These are phyloP conservation scores for Solanum microdontum DNA, from an alignment of 257 asterid genomes.

Conservation along the genomic window DNA sequence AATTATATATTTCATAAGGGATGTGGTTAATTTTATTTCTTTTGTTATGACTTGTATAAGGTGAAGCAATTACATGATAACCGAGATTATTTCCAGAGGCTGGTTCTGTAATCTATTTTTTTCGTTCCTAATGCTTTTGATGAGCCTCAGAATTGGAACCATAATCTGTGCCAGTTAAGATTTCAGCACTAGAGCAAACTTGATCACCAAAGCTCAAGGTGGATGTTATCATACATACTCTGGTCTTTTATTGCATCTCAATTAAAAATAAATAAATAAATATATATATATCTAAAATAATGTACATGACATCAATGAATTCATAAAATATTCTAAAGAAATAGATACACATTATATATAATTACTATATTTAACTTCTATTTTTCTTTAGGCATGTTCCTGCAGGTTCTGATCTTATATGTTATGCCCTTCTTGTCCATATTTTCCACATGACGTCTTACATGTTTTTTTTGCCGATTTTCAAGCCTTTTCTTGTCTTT, in stretches of 20 bases:
- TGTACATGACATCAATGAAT: not conserved
- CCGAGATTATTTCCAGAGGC: constrained; percentile 9
- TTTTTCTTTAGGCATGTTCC: not conserved
- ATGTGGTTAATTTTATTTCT: too few relatives aligned
- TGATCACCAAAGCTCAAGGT: not conserved
- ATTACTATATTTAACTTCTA: not conserved
- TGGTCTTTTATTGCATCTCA: not conserved
- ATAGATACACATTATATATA: too few relatives aligned
- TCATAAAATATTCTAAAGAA: too few relatives aligned
- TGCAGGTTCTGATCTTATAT: not conserved
- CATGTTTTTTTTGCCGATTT: accelerated
- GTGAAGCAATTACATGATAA: too few relatives aligned
- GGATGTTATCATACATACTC: not conserved
- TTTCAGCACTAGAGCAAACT: not conserved
- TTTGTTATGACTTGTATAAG: too few relatives aligned
- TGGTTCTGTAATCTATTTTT: constrained; percentile 45
- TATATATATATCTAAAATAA: too few relatives aligned
- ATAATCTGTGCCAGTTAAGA: constrained; percentile 33
- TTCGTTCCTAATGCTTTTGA: constrained; percentile 43
- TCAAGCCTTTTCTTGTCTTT: not conserved
- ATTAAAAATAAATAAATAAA: not conserved
- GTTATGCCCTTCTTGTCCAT: not conserved
- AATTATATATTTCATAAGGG: too few relatives aligned
- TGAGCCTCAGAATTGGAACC: constrained; percentile 52
- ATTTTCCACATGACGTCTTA: not conserved